Base-by-base conservation (phyloP, 768 basidiomycete species). In the Tulasnella sp. region DNA sequence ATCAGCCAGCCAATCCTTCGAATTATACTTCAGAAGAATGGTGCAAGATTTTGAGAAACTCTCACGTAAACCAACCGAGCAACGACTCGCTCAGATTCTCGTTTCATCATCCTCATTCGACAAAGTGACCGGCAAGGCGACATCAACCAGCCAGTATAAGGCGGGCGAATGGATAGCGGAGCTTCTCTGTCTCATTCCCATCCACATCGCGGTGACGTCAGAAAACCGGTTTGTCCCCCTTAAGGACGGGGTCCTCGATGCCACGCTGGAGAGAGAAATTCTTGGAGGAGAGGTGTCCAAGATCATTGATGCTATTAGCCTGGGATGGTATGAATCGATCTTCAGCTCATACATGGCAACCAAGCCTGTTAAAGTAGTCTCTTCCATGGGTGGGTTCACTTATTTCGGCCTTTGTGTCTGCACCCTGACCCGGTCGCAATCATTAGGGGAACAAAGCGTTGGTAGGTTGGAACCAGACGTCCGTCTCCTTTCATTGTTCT, bases 291-390 rank as follows among this genome's bases (percentile, higher is more conserved):
- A 88, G 52, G 86, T 91, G 34, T 85, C 84, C 34, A 84, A 83
- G n/a, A 88, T 90, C 36, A 86, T 89, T 17, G 87, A 90, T 72
- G 84, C 75, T 54, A 80, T 90, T 3, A 86, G 87, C 0, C 86
- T 90, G 72, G 89, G 89, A 0, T 90, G 89, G 89, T 90, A 90
- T 36, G 90, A 90, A 78, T 87, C 87, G 2, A 82, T 90, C 22
- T 88, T 90, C 77, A 86, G 86, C 78, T 89, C 89, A 0, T 90
- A 90, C 72, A 86, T 88, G 87, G 86, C 87, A 0, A 82, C 83
- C 25, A 90, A 90, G 88, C 88, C 88, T 1, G 88, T 90, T 22
- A 86, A 85, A 78, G 90, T 90, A 3, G 89, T 90, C 0, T 89
- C 89, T 0, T 90, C 89, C 0, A 90, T 90, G 90, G 89, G 86